Evolutionary conservation across 1,284 basidiomycete species (phyloP), one percentile per base, ranked within the genome.

Genomic region (Phellopilus nigrolimitatus): DNA sequence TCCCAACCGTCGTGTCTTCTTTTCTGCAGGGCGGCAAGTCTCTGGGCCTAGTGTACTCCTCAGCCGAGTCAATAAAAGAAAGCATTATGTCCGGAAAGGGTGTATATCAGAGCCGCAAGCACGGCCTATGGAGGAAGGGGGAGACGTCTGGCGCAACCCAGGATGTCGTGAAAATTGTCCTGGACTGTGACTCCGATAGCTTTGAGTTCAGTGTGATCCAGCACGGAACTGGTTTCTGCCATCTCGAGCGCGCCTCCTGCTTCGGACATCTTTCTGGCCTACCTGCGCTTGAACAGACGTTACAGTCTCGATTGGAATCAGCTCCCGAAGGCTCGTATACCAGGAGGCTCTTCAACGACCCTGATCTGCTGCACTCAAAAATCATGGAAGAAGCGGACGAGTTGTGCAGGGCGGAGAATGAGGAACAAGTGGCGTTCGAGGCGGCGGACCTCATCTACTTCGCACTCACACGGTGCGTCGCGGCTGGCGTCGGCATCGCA

Each of bases 331-430:
- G 91, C 1, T 94, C 90, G 6, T 99, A 99, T 70, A 99, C 97
- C 10, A 84, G 81, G 49, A 75, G 93, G 40, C 71, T 99, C 21
- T 98, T 99, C 68, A 77, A 79, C 51, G 92, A 98, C 62, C 71
- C 85, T 8, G 79, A 79, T 43, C 75, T 99, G 17, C 75, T 99
- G 39, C 79, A 78, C 47, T 86, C 94, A 47, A 99, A 99, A 73
- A 93, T 99, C 56, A 92, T 91, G 82, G 97, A 99, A 68, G 97
- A 99, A 68, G 97, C 97, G 0, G 91, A 95, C 61, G 97, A 99
- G 68, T 79, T 99, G 10, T 95, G 94, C 62, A 77, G 78, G 22
- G 97, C 97, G 12, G 73, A 83, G 60, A 82, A 81, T 3, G 79
- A 81, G 63, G 86, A 92, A 47, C 88, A 95, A 40, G 75, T 98